These are phyloP conservation scores for Podaxis sp. DNA, from an alignment of 768 basidiomycete species.

Conservation along the genomic window DNA sequence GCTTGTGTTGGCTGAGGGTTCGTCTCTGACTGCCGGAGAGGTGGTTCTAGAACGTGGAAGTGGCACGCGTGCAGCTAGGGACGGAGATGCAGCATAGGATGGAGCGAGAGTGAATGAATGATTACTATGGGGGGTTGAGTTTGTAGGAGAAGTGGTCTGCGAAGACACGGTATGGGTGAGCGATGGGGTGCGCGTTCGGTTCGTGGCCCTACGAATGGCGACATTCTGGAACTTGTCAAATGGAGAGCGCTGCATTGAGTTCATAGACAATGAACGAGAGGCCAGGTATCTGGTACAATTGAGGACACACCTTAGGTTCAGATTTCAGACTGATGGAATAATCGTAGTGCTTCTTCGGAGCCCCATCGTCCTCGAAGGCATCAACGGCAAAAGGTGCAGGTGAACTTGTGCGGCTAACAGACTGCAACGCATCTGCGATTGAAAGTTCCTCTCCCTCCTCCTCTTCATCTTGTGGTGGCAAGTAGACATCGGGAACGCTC, in stretches of 20 bases:
- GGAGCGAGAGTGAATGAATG: conserved; percentile 39
- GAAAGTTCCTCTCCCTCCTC: conserved; percentile 41
- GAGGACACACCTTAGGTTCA: conserved; percentile 51
- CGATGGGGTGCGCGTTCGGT: conserved; percentile 62
- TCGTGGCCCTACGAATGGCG: conserved; percentile 48
- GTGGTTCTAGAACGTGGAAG: conserved; percentile 50
- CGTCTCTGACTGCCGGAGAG: conserved; percentile 40
- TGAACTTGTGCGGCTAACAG: conserved; percentile 54
- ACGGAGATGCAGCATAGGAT: conserved; percentile 44
- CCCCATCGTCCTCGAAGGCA: conserved; percentile 29
- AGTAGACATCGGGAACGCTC: conserved; percentile 52
- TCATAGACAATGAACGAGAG: not conserved
- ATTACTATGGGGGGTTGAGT: conserved; percentile 64
- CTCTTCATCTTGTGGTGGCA: conserved; percentile 45
- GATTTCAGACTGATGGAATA: conserved; percentile 60
- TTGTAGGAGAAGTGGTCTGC: conserved; percentile 54
- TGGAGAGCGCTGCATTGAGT: conserved; percentile 50
- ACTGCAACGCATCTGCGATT: conserved; percentile 54
- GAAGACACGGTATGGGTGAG: conserved; percentile 62
- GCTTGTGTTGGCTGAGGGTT: conserved; percentile 19
- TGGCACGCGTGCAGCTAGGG: conserved; percentile 43
- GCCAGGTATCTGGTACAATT: not conserved
- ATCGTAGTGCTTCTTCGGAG: conserved; percentile 53
- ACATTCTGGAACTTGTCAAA: conserved; percentile 65
- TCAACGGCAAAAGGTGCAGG: conserved; percentile 39